A percentile compares a stretch with the other conserved stretches of the same genome.
Evolutionary conservation across 768 basidiomycete genomes (phyloP).

Genomic region (Lenzites betulinus): DNA sequence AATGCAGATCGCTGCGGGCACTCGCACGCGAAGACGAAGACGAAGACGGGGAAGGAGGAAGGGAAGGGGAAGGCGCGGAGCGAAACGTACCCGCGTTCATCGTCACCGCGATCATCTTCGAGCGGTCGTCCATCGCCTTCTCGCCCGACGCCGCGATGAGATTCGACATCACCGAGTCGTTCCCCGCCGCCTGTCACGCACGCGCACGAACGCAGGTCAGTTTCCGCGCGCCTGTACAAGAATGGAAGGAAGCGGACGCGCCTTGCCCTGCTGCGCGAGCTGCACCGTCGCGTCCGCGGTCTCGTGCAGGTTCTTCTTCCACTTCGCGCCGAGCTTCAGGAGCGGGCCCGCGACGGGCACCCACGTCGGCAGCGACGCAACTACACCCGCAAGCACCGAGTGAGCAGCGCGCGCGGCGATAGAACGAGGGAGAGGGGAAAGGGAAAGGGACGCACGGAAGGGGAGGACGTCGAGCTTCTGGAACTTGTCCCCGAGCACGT

Average conservation of each 20-base stretch:
- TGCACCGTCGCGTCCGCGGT: conserved; percentile 18
- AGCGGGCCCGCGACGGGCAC: conserved; percentile 10
- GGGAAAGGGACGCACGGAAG: not conserved
- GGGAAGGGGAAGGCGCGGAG: no score
- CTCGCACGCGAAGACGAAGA: no score
- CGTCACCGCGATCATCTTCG: conserved; percentile 24
- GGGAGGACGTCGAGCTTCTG: conserved; percentile 18
- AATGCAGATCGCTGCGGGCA: no score
- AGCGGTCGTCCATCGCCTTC: conserved; percentile 13
- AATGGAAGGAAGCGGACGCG: not conserved
- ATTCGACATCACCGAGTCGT: conserved; percentile 16
- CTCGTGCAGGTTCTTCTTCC: conserved; percentile 21
- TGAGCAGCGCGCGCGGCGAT: no score
- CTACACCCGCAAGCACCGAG: no score
- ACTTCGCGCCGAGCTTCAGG: conserved; percentile 16
- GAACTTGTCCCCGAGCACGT: conserved; percentile 22
- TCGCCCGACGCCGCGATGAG: conserved; percentile 9
- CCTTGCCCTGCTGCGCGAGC: conserved; percentile 17
- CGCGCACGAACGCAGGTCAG: not conserved
- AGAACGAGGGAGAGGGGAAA: no score
- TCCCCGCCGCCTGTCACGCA: conserved; percentile 2
- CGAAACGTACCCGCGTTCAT: conserved; percentile 24
- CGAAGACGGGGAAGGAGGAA: no score
- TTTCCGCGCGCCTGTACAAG: not conserved
- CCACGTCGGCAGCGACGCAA: conserved; percentile 16